Evolutionary conservation across 1,139 yeast species (phyloP).

Genomic region (Yamadazyma epiphylla): DNA sequence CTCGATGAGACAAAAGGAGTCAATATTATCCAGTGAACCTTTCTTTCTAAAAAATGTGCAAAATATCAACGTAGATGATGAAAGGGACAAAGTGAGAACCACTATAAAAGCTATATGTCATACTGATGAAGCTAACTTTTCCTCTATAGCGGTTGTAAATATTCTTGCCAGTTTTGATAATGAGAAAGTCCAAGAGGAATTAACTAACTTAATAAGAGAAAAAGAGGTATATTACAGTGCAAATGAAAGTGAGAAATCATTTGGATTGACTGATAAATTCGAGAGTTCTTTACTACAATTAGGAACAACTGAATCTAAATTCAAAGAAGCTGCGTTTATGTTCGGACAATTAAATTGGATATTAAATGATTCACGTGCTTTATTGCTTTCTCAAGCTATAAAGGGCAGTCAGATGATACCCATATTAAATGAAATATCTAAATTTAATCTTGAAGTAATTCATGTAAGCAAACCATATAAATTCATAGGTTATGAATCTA

Average conservation of each 20-base stretch:
- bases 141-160: slow-evolving; percentile 40
- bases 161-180: slow-evolving; percentile 40
- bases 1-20: slow-evolving; percentile 57
- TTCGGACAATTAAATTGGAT: slow-evolving; percentile 35
- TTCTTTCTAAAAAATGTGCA: slow-evolving; percentile 23
- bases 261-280: slow-evolving; percentile 57
- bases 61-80: slow-evolving; percentile 3
- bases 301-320: slow-evolving; percentile 33
- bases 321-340: slow-evolving; percentile 45
- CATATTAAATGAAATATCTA: slow-evolving; percentile 44
- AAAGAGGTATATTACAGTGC: slow-evolving; percentile 52
- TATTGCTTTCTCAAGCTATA: slow-evolving; percentile 56
- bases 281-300: slow-evolving; percentile 36
- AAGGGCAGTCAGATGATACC: slow-evolving; percentile 57
- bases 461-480: slow-evolving; percentile 53
- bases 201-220: slow-evolving; percentile 48
- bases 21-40: slow-evolving; percentile 29
- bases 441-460: slow-evolving; percentile 32
- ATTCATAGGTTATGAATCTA: slow-evolving; percentile 56
- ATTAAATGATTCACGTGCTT: slow-evolving; percentile 42
- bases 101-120: slow-evolving; percentile 58
- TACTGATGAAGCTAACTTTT: slow-evolving; percentile 47
- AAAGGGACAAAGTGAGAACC: slow-evolving; percentile 13
- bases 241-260: slow-evolving; percentile 43
- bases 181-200: slow-evolving; percentile 44